Percentiles rank a stretch among this genome's conserved stretches.
These are phyloP conservation scores for Flaveria robusta DNA, from an alignment of 129 eudicot genomes.

Conservation along the genomic window DNA sequence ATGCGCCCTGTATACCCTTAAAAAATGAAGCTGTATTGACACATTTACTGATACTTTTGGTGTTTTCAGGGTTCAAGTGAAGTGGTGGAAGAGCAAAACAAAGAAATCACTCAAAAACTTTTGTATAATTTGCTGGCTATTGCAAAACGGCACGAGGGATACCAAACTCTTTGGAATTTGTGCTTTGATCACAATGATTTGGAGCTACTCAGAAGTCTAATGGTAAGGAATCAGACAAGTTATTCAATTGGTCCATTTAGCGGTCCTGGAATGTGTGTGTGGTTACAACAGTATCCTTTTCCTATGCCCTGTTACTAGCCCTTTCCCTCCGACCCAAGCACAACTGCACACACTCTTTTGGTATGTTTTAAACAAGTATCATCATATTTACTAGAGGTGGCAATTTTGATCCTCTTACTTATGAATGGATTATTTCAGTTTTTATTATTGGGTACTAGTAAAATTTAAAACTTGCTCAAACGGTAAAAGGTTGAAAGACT, in stretches of 20 bases:
- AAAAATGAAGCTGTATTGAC: conserved; percentile 14
- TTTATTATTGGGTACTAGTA: neutral
- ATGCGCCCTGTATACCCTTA: too few relatives aligned
- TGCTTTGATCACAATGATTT: conserved; percentile 83
- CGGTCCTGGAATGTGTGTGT: neutral
- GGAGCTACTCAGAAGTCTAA: conserved; percentile 69
- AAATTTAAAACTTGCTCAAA: neutral
- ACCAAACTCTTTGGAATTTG: conserved; percentile 85
- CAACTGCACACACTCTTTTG: neutral
- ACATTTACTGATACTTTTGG: conserved; percentile 3
- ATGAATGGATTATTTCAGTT: neutral
- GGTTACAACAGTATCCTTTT: conserved; percentile 5
- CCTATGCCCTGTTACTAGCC: neutral
- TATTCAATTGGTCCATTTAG: conserved; percentile 2
- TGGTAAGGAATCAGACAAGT: conserved; percentile 55
- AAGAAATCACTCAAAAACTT: conserved; percentile 53
- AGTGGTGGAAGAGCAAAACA: conserved; percentile 56
- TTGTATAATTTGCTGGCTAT: conserved; percentile 67
- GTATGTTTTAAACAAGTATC: neutral
- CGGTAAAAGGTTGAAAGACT: neutral
- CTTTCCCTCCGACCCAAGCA: conserved; percentile 18
- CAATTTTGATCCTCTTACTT: neutral
- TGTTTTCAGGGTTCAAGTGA: conserved; percentile 57
- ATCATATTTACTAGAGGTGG: conserved; percentile 11
- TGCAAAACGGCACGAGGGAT: conserved; percentile 85